These are phyloP conservation scores for Candida ovalis DNA, from an alignment of 805 yeast genomes.

Conservation along the genomic window DNA sequence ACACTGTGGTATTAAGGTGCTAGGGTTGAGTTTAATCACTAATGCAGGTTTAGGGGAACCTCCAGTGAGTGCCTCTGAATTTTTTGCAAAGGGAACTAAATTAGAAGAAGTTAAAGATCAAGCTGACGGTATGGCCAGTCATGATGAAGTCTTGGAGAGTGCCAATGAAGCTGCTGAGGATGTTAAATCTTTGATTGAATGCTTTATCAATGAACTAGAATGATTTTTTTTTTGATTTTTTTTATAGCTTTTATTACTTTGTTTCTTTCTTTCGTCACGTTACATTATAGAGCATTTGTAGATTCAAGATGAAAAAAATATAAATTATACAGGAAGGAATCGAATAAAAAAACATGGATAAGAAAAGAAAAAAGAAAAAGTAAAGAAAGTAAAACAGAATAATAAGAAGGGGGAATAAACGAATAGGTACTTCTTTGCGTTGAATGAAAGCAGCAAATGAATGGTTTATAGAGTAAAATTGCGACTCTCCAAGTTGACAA, in stretches of 20 bases:
- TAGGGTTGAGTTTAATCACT: conserved; percentile 84
- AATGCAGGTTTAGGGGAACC: conserved; percentile 71
- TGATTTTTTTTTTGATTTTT: not conserved
- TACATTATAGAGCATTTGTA: too few species aligned
- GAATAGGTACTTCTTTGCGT: not conserved
- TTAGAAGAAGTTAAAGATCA: conserved; percentile 37
- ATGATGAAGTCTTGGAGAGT: conserved; percentile 83
- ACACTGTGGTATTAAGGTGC: conserved; percentile 76
- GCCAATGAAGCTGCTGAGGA: conserved; percentile 80
- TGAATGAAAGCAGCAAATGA: not conserved
- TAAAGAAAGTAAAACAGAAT: not conserved
- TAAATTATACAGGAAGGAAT: not conserved
- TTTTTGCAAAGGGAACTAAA: conserved; percentile 12
- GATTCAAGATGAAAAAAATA: not conserved
- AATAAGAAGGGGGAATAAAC: too few species aligned
- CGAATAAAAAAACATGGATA: not conserved
- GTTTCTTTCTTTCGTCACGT: too few species aligned
- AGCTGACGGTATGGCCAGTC: conserved; percentile 79
- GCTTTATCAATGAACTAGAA: conserved; percentile 37
- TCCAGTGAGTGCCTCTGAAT: conserved; percentile 64
- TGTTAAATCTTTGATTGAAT: conserved; percentile 66
- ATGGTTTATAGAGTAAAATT: not conserved
- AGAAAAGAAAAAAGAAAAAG: not conserved
- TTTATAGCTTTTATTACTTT: not conserved
- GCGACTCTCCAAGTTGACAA: not conserved